Evolutionary conservation across 768 basidiomycete genomes (phyloP).

Genomic region (Kwoniella botswanensis): DNA sequence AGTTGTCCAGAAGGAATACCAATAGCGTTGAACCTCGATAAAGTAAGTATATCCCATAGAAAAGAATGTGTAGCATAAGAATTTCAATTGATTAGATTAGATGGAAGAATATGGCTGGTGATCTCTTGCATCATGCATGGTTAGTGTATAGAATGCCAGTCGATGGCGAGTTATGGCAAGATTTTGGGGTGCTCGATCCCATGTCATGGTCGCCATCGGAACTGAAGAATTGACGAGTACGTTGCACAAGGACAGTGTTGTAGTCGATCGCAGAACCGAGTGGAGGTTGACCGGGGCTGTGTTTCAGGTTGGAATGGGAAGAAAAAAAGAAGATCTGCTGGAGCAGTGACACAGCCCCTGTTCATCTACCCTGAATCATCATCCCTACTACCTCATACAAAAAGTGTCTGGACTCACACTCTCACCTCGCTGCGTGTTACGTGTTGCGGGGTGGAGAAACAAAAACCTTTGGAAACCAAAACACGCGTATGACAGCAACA

Average conservation of each 20-base stretch:
- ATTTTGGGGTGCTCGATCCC: not conserved
- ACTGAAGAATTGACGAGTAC: not conserved
- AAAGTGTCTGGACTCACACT: not conserved
- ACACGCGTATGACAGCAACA: not conserved
- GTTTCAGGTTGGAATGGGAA: slow-evolving; percentile 6
- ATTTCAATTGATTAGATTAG: not conserved
- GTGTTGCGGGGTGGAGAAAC: not conserved
- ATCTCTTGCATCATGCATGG: not conserved
- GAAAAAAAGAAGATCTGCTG: not conserved
- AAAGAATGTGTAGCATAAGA: slow-evolving; percentile 15
- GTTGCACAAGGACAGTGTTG: too few species aligned
- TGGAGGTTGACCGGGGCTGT: slow-evolving; percentile 10
- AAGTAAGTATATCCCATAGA: not conserved
- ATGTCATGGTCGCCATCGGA: not conserved
- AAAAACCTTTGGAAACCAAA: not conserved
- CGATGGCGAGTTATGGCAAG: not conserved
- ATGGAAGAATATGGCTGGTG: too few species aligned
- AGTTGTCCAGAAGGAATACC: slow-evolving; percentile 11
- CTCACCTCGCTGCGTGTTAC: not conserved
- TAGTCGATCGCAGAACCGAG: not conserved
- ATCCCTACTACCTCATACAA: not conserved
- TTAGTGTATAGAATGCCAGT: not conserved
- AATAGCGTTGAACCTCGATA: slow-evolving; percentile 24
- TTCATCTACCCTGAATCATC: not conserved
- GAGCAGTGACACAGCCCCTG: not conserved